Evolutionary conservation across 345 rosid genomes (phyloP), one percentile per base, ranked within the genome.

Genomic region (Salix purpurea): DNA sequence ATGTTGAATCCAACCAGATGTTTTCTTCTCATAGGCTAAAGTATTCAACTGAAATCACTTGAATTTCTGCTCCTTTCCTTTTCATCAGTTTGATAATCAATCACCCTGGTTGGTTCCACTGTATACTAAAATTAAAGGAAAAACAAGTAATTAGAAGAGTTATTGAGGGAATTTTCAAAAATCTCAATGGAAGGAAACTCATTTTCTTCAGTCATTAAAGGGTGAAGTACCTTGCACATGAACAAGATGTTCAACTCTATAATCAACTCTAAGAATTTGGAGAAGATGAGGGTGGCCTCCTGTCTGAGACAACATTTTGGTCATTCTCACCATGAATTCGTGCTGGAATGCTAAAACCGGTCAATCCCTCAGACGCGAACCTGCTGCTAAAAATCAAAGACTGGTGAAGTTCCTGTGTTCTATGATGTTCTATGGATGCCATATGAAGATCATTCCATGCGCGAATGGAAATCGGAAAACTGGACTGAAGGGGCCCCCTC

Each of bases 401-500:
- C 26, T 82, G 90, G 21, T 84, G 87, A 54, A 85, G 72, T 30
- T 87, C 89, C n/a, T 86, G 82, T n/a, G 87, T 34, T 62, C 86
- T 86, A 61, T 83, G 85, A 58, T 89, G 87, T 70, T 88, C 79
- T 24, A 76, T 26, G 30, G 87, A 73, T 39, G 76, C 80, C 75
- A 85, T 67, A 8, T 83, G 73, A 62, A 86, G 72, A 76, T 88
- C 91, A 74, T 87, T 84, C 85, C 91, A 88, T 78, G 90, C 80
- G 46, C 90, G 92, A 82, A 89, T 62, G 23, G 91, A 79, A 18
- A 84, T 88, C 19, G 85, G 65, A 48, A 88, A 87, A 84, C 87
- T 90, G 96, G 97, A 88, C 93, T 91, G 96, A 90, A 91, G 92
- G 90, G 94, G 82, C 72, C 93, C 96, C 92, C 96, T 82, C 79